These are phyloP conservation scores for Vitis vinifera DNA, from an alignment of 164 flowering plant genomes.

Conservation along the genomic window ASM3070453v1 NC_081821.1:6910001-6910500, in stretches of 20 bases:
- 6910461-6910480: conserved; percentile 94
- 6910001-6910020: conserved; percentile 64
- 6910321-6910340: conserved; percentile 82
- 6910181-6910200: conserved; percentile 79
- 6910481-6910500: conserved; percentile 73
- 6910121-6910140: conserved; percentile 80
- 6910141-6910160: conserved; percentile 84
- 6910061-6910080: conserved; percentile 76
- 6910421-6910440: conserved; percentile 67
- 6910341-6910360: conserved; percentile 70
- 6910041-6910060: conserved; percentile 85
- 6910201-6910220: conserved; percentile 88
- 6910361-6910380: conserved; percentile 81
- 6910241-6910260: conserved; percentile 54
- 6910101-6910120: conserved; percentile 69
- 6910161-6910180: conserved; percentile 97
- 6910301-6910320: conserved; percentile 78
- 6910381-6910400: conserved; percentile 48
- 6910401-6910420: conserved; percentile 51
- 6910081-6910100: conserved; percentile 67
- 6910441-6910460: conserved; percentile 88
- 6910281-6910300: conserved; percentile 58
- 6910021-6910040: conserved; percentile 80
- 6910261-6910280: conserved; percentile 59
- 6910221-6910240: conserved; percentile 68